Evolutionary conservation across 1,139 yeast species (phyloP).

Genomic region (Zygosaccharomyces sapae): DNA sequence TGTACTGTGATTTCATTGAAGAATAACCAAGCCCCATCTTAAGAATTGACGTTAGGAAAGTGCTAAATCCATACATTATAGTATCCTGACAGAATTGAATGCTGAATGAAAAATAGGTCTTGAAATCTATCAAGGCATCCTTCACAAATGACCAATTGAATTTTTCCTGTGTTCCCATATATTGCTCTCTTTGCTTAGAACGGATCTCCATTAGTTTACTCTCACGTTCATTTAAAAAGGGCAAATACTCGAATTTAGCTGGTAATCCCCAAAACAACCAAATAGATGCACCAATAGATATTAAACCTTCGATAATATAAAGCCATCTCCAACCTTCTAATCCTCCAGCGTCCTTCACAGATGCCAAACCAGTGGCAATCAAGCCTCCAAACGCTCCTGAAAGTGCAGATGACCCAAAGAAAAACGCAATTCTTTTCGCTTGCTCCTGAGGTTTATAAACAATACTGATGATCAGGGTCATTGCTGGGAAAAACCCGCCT

Average conservation of each 20-base stretch:
- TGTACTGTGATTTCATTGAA: constrained; percentile 39
- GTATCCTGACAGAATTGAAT: constrained; percentile 42
- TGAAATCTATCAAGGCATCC: constrained; percentile 37
- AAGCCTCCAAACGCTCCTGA: constrained; percentile 43
- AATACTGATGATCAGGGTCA: constrained; percentile 37
- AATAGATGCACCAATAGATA: constrained; percentile 36
- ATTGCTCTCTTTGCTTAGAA: constrained; percentile 30
- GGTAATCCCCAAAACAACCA: constrained; percentile 40
- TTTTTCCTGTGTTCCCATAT: constrained; percentile 31
- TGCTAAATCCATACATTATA: constrained; percentile 41
- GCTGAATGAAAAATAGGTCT: constrained; percentile 35
- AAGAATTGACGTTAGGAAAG: constrained; percentile 41
- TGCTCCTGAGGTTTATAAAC: constrained; percentile 38
- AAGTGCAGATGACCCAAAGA: constrained; percentile 36
- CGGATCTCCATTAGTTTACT: constrained; percentile 31
- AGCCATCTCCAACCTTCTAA: constrained; percentile 40
- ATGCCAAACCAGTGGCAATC: constrained; percentile 38
- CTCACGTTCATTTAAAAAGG: constrained; percentile 43
- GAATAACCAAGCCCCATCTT: constrained; percentile 39
- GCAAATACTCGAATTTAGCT: constrained; percentile 42
- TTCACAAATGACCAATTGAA: constrained; percentile 36
- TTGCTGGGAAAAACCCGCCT: constrained; percentile 48
- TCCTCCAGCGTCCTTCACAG: constrained; percentile 31
- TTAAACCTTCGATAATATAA: constrained; percentile 41
- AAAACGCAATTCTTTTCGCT: constrained; percentile 39